Percentiles rank a stretch among this genome's conserved stretches.
These are phyloP conservation scores for Salix brachista DNA, from an alignment of 345 rosid species.

Conservation along the genomic window DNA sequence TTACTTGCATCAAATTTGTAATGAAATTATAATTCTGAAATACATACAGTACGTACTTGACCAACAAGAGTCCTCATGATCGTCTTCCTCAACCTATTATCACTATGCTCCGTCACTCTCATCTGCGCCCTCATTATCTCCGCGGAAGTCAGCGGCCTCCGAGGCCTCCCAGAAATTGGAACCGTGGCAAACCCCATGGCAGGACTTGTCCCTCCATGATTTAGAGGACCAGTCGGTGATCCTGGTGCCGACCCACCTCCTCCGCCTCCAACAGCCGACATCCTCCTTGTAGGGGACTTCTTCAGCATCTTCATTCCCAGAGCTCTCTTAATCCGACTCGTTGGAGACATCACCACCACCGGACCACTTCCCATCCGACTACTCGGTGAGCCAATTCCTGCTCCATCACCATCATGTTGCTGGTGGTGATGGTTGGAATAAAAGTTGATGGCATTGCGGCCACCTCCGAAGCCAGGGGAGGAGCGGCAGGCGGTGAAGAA, in stretches of 20 bases:
- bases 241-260: conserved; percentile 39
- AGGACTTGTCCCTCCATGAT: conserved; percentile 24
- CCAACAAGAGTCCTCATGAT: conserved; percentile 87
- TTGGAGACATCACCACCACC: conserved; percentile 63
- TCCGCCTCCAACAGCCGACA: conserved; percentile 31
- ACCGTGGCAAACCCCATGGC: conserved; percentile 39
- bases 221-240: conserved; percentile 40
- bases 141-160: conserved; percentile 77
- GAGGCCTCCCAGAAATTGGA: conserved; percentile 36
- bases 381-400: conserved; percentile 18
- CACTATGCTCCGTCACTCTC: conserved; percentile 87
- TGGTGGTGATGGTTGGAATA: conserved; percentile 44
- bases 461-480: conserved; percentile 73
- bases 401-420: conserved; percentile 29
- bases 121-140: conserved; percentile 95
- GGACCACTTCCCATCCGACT: conserved; percentile 30
- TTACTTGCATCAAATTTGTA: not conserved
- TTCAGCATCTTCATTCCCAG: conserved; percentile 72
- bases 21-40: not conserved
- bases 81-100: conserved; percentile 74
- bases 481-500: conserved; percentile 87
- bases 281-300: conserved; percentile 66
- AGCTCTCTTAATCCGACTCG: conserved; percentile 67
- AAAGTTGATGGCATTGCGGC: conserved; percentile 58
- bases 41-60: conserved; percentile 52